Conservation (phyloP, 2,329 filamentous ascomycete species). For the Anisogramma anomala region DNA sequence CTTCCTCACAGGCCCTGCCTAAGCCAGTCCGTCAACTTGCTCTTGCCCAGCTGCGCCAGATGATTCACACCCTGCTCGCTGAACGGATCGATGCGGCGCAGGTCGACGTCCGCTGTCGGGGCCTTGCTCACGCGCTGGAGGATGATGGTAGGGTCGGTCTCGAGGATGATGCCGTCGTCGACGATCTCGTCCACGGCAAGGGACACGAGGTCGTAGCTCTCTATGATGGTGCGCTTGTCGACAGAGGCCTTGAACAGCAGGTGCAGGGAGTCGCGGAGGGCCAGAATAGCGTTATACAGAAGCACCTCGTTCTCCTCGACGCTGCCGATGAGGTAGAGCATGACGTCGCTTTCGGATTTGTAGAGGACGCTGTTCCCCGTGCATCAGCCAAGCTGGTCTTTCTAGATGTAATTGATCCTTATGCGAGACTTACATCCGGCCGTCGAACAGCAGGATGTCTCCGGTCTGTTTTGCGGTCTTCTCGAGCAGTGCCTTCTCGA, state of each 20-base stretch:
- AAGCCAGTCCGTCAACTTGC: slow-evolving; percentile 81
- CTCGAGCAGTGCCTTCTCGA: slow-evolving; percentile 89
- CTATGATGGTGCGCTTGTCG: slow-evolving; percentile 93
- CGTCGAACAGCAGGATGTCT: slow-evolving; percentile 96
- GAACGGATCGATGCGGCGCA: slow-evolving; percentile 80
- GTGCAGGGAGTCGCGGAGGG: slow-evolving; percentile 80
- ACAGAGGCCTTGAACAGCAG: slow-evolving; percentile 94
- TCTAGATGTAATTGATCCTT: not conserved
- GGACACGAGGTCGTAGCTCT: slow-evolving; percentile 95
- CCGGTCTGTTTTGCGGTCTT: slow-evolving; percentile 94
- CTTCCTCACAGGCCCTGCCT: slow-evolving; percentile 59
- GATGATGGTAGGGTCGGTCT: slow-evolving; percentile 92
- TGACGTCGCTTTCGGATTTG: slow-evolving; percentile 95
- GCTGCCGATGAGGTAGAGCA: slow-evolving; percentile 85
- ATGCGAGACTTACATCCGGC: slow-evolving; percentile 47
- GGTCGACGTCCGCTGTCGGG: slow-evolving; percentile 78
- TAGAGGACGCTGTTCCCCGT: slow-evolving; percentile 54
- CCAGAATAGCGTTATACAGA: slow-evolving; percentile 86
- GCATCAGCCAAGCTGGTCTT: not conserved
- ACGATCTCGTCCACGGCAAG: slow-evolving; percentile 92
- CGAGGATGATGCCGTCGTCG: slow-evolving; percentile 90
- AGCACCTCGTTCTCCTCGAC: slow-evolving; percentile 95
- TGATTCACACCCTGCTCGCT: slow-evolving; percentile 94
- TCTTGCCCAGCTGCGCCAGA: slow-evolving; percentile 85
- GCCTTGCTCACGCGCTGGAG: slow-evolving; percentile 86